Base-by-base conservation (phyloP, 768 basidiomycete genomes). In the Suillus variegatus region DNA sequence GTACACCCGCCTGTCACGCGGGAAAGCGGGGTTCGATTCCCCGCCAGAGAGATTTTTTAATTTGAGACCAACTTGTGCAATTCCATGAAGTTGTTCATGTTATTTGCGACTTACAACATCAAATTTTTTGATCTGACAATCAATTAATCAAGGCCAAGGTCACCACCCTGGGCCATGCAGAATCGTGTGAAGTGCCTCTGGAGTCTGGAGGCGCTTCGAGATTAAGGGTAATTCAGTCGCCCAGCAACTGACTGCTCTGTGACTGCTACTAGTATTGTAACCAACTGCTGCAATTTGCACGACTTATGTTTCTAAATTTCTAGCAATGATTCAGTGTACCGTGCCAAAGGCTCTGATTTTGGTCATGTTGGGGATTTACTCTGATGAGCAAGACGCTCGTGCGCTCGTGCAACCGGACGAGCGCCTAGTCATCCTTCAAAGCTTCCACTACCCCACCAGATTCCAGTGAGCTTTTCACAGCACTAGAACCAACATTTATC, bases 1-100 rank as follows among this genome's bases (percentile, higher is more conserved):
- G 76, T 77, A 77, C 76, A 77, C 75, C 77, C 76, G 76, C 76
- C 72, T 60, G 64, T 38, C 43, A 56, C 74, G 74, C 74, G 74
- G 68, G 67, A 75, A 62, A 75, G 74, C 74, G 73, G 74, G 74
- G 74, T 75, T 75, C 74, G 74, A 75, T 65, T 75, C 74, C 74
- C 74, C 71, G 74, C 71, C 74, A 74, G 74, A 68, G 65, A 67
- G 66, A 58, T 47, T 58, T 68, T 67, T 32, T 32, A 5, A 32
- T 32, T 32, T 32, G 32, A 32, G 32, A 32, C 32, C 32, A 28
- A 28, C 28, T 28, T 28, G 28, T 4, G 28, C 28, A 28, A 28
- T 28, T 28, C 4, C 4, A 32, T 32, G 5, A 32, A 32, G 32
- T 32, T 28, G 28, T 28, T 28, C 2, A 28, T 28, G 28, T 28